Conservation (phyloP, 805 yeast species). For the Nakazawaea laoshanensis region DNA sequence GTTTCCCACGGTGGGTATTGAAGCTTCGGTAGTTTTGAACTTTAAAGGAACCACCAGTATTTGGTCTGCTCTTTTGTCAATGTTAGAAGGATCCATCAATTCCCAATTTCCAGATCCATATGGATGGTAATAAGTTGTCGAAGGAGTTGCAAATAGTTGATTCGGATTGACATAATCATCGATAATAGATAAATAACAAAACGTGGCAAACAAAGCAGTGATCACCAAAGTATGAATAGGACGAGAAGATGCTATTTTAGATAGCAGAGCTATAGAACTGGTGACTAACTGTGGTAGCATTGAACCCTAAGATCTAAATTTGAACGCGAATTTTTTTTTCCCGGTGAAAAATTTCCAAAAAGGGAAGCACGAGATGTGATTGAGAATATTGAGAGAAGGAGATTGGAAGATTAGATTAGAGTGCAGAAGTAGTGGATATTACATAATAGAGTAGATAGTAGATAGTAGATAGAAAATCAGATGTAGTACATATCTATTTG, state of each 20-base stretch:
- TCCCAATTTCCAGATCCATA: constrained; percentile 36
- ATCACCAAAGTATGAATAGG: constrained; percentile 83
- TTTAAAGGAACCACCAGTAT: constrained; percentile 46
- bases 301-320: no score
- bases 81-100: constrained; percentile 32
- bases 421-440: no score
- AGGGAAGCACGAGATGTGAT: no score
- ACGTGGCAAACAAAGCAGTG: constrained; percentile 66
- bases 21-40: constrained; percentile 40
- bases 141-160: neutral
- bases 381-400: no score
- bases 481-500: constrained; percentile 53
- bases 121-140: constrained; percentile 26
- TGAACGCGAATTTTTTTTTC: no score
- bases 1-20: neutral
- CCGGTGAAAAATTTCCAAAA: no score
- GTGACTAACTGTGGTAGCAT: constrained; percentile 2
- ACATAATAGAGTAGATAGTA: no score
- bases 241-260: constrained; percentile 55
- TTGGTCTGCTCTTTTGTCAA: constrained; percentile 33
- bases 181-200: constrained; percentile 69
- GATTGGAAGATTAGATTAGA: no score
- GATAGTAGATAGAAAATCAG: no score
- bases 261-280: constrained; percentile 16
- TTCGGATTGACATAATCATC: constrained; percentile 43